phyloP scores from a whole-genome alignment of 805 yeast species.

The Starmerella roubikii region DNA sequence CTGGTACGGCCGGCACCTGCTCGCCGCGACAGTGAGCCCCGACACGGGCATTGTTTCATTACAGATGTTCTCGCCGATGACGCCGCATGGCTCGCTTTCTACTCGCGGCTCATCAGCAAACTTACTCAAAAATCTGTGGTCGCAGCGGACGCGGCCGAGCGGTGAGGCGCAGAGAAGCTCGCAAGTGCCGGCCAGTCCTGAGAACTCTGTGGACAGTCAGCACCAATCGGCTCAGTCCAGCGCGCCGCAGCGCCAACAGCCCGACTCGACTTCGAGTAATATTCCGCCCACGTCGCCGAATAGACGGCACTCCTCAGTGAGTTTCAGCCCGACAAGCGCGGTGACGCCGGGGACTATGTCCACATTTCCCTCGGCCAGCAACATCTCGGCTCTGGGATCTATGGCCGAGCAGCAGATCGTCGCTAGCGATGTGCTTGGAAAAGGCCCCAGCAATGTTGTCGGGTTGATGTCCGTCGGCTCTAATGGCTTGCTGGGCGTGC shows the following conservation, averaged over 20 bases:
- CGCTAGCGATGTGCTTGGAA: conserved; percentile 22
- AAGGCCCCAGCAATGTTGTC: conserved; percentile 23
- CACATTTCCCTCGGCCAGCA: conserved; percentile 4
- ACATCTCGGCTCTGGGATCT: conserved; percentile 2
- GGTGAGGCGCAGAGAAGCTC: too few relatives aligned
- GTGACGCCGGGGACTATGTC: not conserved
- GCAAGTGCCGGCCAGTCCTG: too few relatives aligned
- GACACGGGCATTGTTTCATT: conserved; percentile 23
- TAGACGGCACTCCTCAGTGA: not conserved
- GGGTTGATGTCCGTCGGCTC: conserved; percentile 21
- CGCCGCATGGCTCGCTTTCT: not conserved
- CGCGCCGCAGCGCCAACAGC: too few relatives aligned
- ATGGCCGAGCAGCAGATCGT: conserved; percentile 23
- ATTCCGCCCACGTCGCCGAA: too few relatives aligned
- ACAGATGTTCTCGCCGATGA: conserved; percentile 28
- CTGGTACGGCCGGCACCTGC: conserved; percentile 28
- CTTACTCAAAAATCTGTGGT: not conserved
- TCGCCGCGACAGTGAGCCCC: conserved; percentile 26
- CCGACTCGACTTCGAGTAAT: too few relatives aligned
- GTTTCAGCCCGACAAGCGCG: not conserved
- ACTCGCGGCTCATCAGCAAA: not conserved
- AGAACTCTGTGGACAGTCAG: too few relatives aligned
- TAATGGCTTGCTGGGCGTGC: conserved; percentile 25
- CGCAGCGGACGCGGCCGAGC: not conserved
- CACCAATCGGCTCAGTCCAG: too few relatives aligned